Evolutionary conservation across 805 yeast genomes (phyloP).

Genomic region (Cyberlindnera mycetangii): DNA sequence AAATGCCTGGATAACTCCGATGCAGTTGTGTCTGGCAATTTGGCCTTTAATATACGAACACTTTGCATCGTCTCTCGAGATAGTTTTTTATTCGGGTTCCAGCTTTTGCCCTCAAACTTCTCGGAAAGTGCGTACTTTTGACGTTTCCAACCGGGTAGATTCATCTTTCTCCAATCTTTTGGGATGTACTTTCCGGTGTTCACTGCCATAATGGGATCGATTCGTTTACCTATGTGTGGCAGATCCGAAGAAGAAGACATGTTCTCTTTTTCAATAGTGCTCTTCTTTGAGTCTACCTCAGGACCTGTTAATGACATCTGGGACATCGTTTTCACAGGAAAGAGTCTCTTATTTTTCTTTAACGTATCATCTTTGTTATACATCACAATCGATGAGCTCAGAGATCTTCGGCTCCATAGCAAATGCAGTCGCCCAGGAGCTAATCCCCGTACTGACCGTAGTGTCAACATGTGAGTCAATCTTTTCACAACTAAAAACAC

Average conservation of each 20-base stretch:
- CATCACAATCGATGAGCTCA: conserved; percentile 2
- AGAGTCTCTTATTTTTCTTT: not conserved
- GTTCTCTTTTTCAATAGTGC: not conserved
- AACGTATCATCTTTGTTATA: conserved; percentile 2
- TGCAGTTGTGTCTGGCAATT: conserved; percentile 58
- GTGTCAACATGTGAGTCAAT: not conserved
- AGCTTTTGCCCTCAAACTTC: conserved; percentile 53
- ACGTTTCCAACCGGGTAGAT: conserved; percentile 66
- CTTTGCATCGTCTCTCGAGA: conserved; percentile 69
- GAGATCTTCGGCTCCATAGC: not conserved
- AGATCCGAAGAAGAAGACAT: not conserved
- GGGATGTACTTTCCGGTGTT: conserved; percentile 31
- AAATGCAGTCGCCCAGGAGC: not conserved
- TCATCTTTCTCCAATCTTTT: conserved; percentile 40
- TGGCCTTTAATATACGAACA: conserved; percentile 51
- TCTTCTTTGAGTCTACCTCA: not conserved
- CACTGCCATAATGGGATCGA: conserved; percentile 8
- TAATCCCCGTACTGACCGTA: not conserved
- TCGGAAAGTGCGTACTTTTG: conserved; percentile 61
- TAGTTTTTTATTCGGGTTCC: conserved; percentile 68
- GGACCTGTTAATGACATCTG: not conserved
- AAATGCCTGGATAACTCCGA: conserved; percentile 61
- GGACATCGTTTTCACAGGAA: conserved; percentile 4
- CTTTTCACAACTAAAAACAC: too few relatives aligned
- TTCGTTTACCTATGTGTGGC: not conserved